phyloP scores from a whole-genome alignment of 2,329 filamentous ascomycete genomes.

The Fusarium staphyleae region DNA sequence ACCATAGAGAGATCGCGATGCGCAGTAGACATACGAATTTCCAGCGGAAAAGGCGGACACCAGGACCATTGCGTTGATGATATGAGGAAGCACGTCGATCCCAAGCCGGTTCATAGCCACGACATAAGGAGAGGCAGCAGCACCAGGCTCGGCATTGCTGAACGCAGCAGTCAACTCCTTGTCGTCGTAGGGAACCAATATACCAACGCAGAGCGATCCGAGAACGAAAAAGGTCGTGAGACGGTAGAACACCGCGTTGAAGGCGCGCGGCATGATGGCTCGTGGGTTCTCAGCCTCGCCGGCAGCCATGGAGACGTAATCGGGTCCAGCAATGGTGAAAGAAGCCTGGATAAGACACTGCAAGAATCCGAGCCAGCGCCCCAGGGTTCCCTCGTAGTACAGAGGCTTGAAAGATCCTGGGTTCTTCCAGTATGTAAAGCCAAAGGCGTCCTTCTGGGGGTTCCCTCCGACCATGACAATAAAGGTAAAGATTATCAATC shows the following conservation, averaged over 20 bases:
- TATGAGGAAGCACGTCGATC: constrained; percentile 69
- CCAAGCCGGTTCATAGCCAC: constrained; percentile 72
- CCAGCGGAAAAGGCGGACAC: constrained; percentile 72
- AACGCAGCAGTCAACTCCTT: constrained; percentile 67
- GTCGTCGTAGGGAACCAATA: constrained; percentile 75
- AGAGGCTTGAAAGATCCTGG: constrained; percentile 75
- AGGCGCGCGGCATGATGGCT: constrained; percentile 73
- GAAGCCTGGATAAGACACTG: constrained; percentile 76
- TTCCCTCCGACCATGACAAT: constrained; percentile 85
- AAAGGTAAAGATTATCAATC: constrained; percentile 78
- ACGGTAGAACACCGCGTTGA: constrained; percentile 81
- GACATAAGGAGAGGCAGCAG: constrained; percentile 72
- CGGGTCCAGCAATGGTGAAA: constrained; percentile 72
- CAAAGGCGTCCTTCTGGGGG: constrained; percentile 73
- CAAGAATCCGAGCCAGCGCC: constrained; percentile 78
- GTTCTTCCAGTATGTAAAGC: constrained; percentile 71
- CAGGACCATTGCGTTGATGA: constrained; percentile 76
- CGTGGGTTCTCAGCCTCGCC: constrained; percentile 77
- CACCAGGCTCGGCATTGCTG: constrained; percentile 64
- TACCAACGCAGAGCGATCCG: constrained; percentile 74
- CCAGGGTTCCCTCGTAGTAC: constrained; percentile 69
- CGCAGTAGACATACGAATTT: constrained; percentile 70
- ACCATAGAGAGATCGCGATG: constrained; percentile 72
- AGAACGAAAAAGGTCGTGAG: constrained; percentile 78
- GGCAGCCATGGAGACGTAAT: constrained; percentile 73